phyloP scores from a whole-genome alignment of 139 green algal species.

The Tetraselmis striata region DNA sequence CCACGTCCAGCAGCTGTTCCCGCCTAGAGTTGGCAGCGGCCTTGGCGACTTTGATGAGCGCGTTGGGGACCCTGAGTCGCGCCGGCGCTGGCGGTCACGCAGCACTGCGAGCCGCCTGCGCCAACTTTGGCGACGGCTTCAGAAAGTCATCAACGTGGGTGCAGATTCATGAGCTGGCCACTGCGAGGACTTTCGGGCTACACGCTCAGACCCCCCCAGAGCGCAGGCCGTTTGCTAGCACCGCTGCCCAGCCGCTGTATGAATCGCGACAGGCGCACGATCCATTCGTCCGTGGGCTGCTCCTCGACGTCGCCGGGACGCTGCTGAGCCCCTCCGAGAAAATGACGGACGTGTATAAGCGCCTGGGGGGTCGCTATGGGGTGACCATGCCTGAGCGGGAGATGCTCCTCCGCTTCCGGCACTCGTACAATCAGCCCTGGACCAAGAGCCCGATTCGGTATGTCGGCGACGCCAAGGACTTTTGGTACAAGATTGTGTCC shows the following conservation, averaged over 20 bases:
- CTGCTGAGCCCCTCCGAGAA: conserved; percentile 51
- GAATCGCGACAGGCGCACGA: background rate
- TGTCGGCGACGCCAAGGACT: conserved; percentile 62
- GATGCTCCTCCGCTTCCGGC: conserved; percentile 50
- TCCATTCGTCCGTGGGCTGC: conserved; percentile 11
- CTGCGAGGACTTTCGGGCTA: too few relatives aligned
- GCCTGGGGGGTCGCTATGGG: conserved; percentile 45
- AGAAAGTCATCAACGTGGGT: too few relatives aligned
- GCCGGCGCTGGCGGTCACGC: too few relatives aligned
- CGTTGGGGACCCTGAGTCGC: too few relatives aligned
- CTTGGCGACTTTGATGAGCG: too few relatives aligned
- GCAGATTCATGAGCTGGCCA: too few relatives aligned
- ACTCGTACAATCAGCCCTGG: conserved; percentile 71
- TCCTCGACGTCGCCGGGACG: conserved; percentile 63
- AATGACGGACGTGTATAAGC: conserved; percentile 54
- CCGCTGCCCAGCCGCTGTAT: background rate
- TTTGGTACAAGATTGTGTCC: conserved; percentile 46
- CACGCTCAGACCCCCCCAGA: too few relatives aligned
- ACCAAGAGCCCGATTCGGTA: conserved; percentile 41
- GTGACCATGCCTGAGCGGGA: conserved; percentile 36
- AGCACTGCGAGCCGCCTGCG: too few relatives aligned
- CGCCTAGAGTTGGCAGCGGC: too few relatives aligned
- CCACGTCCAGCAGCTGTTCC: too few relatives aligned
- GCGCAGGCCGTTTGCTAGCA: background rate
- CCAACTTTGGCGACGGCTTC: too few relatives aligned